Percentiles rank a stretch among this genome's conserved stretches.
These are phyloP conservation scores for Psilocybe cyanescens DNA, from an alignment of 768 basidiomycete species.

Conservation along the genomic window DNA sequence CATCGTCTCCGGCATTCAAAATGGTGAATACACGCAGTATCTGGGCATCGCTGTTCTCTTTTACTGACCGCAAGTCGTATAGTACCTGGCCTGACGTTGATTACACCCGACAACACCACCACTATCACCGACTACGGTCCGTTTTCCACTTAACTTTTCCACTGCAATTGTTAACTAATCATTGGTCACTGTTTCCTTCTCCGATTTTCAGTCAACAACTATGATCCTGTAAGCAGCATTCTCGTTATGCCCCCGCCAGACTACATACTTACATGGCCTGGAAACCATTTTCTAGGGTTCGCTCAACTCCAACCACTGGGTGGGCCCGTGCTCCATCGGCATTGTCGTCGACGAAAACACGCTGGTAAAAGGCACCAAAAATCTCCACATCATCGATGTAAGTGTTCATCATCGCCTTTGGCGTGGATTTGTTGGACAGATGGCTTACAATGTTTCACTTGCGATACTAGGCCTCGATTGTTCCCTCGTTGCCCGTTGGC, in stretches of 20 bases:
- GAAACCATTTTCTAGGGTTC: conserved; percentile 25
- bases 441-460: neutral
- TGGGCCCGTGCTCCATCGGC: conserved; percentile 56
- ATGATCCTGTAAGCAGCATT: conserved; percentile 28
- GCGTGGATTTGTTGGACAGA: neutral
- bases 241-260: neutral
- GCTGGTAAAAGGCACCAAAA: conserved; percentile 54
- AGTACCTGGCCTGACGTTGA: conserved; percentile 56
- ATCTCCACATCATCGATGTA: conserved; percentile 60
- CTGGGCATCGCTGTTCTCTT: conserved; percentile 1
- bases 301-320: conserved; percentile 69
- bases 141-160: conserved; percentile 9
- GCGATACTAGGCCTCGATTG: conserved; percentile 35
- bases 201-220: conserved; percentile 38
- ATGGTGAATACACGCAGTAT: conserved; percentile 34
- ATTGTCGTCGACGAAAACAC: conserved; percentile 60
- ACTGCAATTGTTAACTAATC: neutral
- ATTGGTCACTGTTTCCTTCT: neutral
- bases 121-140: conserved; percentile 56
- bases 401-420: conserved; percentile 16
- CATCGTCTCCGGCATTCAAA: conserved; percentile 43
- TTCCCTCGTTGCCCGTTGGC: conserved; percentile 57
- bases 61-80: neutral
- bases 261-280: neutral
- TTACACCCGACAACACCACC: conserved; percentile 63